These are phyloP conservation scores for Naganishia sp. DNA, from an alignment of 1,284 basidiomycete genomes.

Conservation along the genomic window DNA sequence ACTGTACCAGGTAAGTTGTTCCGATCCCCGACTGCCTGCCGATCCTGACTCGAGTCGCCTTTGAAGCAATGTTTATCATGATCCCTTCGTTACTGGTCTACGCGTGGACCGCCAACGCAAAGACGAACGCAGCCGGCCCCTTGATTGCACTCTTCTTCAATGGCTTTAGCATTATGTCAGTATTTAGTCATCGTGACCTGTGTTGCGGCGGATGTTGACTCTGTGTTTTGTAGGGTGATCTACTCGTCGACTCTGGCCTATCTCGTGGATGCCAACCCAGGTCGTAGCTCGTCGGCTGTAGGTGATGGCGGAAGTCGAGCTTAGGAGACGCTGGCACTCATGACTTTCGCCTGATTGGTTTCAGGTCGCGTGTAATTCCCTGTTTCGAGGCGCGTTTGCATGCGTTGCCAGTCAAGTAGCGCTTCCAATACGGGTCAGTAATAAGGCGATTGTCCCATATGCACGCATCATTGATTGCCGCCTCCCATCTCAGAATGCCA, in stretches of 20 bases:
- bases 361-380: conserved; percentile 46
- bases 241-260: conserved; percentile 58
- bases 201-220: background rate
- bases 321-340: background rate
- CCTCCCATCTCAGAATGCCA: conserved; percentile 45
- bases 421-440: conserved; percentile 42
- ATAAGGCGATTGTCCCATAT: too few species aligned
- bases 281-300: conserved; percentile 44
- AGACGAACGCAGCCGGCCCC: conserved; percentile 62
- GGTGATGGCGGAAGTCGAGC: background rate
- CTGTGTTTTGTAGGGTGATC: conserved; percentile 39
- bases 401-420: conserved; percentile 51
- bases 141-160: conserved; percentile 62
- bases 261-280: conserved; percentile 66
- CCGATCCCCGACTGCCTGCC: background rate
- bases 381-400: conserved; percentile 47
- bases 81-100: conserved; percentile 64
- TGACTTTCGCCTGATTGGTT: background rate
- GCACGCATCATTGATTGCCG: background rate
- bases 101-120: conserved; percentile 71
- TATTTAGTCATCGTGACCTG: background rate
- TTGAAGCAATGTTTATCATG: conserved; percentile 41
- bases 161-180: conserved; percentile 72
- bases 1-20: conserved; percentile 56
- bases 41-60: conserved; percentile 18